phyloP scores from a whole-genome alignment of 495 filamentous ascomycete species.

The Pseudoneurospora amorphoporcata region DNA sequence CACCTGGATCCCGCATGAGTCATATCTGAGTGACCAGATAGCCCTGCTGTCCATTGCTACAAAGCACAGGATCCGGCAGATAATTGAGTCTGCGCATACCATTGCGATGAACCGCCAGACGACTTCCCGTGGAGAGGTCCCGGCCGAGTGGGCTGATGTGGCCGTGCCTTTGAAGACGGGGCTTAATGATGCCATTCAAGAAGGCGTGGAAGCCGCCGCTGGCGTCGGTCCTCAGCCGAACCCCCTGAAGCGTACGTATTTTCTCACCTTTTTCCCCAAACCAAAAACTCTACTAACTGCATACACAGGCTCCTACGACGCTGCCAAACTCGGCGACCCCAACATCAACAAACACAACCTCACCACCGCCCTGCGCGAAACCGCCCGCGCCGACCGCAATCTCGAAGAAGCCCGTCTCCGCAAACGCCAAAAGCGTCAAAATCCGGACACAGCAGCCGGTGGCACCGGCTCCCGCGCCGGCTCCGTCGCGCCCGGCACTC shows the following conservation, averaged over 20 bases:
- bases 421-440: conserved; percentile 39
- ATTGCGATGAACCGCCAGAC: conserved; percentile 54
- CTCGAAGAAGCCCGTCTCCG: conserved; percentile 37
- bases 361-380: conserved; percentile 25
- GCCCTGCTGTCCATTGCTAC: conserved; percentile 65
- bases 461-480: conserved; percentile 29
- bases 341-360: conserved; percentile 23
- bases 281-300: not conserved
- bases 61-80: conserved; percentile 55
- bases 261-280: not conserved
- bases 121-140: conserved; percentile 62
- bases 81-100: conserved; percentile 60
- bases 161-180: conserved; percentile 35
- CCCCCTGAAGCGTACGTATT: conserved; percentile 49
- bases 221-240: conserved; percentile 36
- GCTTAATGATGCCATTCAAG: conserved; percentile 24
- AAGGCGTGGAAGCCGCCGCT: conserved; percentile 27
- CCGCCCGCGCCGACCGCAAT: conserved; percentile 31
- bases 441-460: conserved; percentile 24
- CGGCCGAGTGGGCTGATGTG: conserved; percentile 57
- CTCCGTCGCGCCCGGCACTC: conserved; percentile 39
- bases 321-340: conserved; percentile 12
- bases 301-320: conserved; percentile 16
- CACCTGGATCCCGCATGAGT: conserved; percentile 55
- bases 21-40: conserved; percentile 61